Evolutionary conservation across 495 filamentous ascomycete species (phyloP).

Genomic region (Lindgomyces ingoldianus): DNA sequence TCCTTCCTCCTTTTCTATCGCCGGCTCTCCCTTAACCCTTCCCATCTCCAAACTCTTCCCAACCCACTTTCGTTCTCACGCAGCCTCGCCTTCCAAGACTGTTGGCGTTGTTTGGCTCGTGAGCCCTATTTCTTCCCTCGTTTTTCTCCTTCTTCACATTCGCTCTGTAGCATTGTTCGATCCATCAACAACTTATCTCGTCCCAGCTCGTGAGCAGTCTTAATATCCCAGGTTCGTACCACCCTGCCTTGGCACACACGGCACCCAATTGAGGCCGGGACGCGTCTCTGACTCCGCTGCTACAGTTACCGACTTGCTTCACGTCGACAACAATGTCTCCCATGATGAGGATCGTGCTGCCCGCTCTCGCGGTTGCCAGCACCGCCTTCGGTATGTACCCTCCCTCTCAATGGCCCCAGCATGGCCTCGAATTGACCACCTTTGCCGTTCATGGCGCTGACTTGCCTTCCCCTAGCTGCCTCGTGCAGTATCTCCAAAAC

Average conservation of each 20-base stretch:
- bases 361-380: constrained; percentile 68
- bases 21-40: constrained; percentile 4
- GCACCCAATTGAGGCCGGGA: constrained; percentile 14
- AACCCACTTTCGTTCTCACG: constrained; percentile 15
- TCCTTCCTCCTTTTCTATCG: constrained; percentile 41
- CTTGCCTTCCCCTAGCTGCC: constrained; percentile 37
- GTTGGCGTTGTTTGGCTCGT: constrained; percentile 17
- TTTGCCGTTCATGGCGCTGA: neutral
- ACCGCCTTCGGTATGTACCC: constrained; percentile 63
- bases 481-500: constrained; percentile 50
- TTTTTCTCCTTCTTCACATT: constrained; percentile 42
- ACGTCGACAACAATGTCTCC: constrained; percentile 63
- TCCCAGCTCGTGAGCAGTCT: constrained; percentile 28
- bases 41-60: constrained; percentile 4
- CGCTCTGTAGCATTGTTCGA: constrained; percentile 33
- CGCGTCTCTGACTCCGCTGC: constrained; percentile 19
- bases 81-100: constrained; percentile 23
- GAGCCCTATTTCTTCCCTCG: constrained; percentile 39
- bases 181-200: constrained; percentile 23
- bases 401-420: neutral
- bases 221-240: constrained; percentile 35
- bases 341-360: constrained; percentile 67
- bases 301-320: constrained; percentile 31
- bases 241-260: neutral
- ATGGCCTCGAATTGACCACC: neutral